Base-by-base conservation (phyloP, 2,329 filamentous ascomycete species). In the Colletotrichum magnum region DNA sequence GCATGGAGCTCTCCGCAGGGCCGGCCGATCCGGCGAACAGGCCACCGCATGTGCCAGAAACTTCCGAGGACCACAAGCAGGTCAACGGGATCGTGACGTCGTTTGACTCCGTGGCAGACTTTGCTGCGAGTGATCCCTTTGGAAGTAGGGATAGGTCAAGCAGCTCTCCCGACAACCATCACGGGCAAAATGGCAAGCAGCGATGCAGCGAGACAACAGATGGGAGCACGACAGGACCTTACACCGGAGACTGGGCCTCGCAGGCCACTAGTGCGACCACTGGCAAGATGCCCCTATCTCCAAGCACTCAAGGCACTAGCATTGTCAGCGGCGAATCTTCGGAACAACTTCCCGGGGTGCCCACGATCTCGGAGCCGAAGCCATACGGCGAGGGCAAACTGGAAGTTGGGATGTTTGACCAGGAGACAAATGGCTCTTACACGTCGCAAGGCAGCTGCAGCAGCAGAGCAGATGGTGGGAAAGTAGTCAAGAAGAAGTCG, bases 281-380 rank as follows among this genome's bases (percentile, higher is more conserved):
- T 1, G 86, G 88, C 58, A 90, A 89, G 78, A 86, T 90, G 85
- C 88, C 89, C 4, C 79, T 90, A 43, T 91, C 89, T 26, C 89
- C 89, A 2, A 91, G 89, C 75, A 91, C 89, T 3, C 85, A 89
- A 74, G 89, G 89, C 47, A 91, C 89, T 18, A 91, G 89, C 77
- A 88, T 91, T 71, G 85, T 89, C 72, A 91, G 89, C 78, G 84
- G 85, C 63, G 87, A 89, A 51, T 89, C 88, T 7, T 75, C 85
- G 62, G 88, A 89, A 54, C 84, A 83, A 18, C 82, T 83, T 4
- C 76, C 79, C 45, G 84, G 83, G 71, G 79, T 85, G 21, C 83
- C 83, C 0, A 81, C 80, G 24, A 76, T 84, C 28, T 81, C 82
- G 2, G 79, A 79, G 4, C 78, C 82, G 61, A 79, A 82, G 45